Percentiles rank a stretch among this genome's conserved stretches.
Evolutionary conservation across 2,329 filamentous ascomycete species (phyloP).

Genomic region (Trichophyton rubrum): DNA sequence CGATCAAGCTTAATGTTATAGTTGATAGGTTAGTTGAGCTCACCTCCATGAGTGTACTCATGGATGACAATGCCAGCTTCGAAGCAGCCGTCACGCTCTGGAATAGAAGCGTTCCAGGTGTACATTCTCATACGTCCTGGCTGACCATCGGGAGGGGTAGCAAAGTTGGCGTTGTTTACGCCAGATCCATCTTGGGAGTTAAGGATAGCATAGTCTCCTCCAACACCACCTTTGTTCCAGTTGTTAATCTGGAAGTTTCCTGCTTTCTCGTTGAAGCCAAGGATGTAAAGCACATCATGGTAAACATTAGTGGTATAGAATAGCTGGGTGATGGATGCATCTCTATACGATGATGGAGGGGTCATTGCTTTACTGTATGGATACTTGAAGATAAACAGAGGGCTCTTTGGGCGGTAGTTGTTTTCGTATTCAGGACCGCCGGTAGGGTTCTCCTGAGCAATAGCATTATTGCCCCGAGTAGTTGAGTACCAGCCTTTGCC

Average conservation of each 20-base stretch:
- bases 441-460: constrained; percentile 10
- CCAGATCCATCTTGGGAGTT: constrained; percentile 13
- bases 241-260: constrained; percentile 12
- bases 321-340: constrained; percentile 11
- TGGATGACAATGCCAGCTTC: constrained; percentile 13
- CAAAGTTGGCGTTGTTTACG: constrained; percentile 12
- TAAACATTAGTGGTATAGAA: constrained; percentile 11
- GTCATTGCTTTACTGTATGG: constrained; percentile 8
- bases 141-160: constrained; percentile 12
- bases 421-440: constrained; percentile 7
- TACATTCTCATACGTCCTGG: constrained; percentile 13
- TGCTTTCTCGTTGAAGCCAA: constrained; percentile 12
- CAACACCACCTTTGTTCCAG: constrained; percentile 8
- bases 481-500: constrained; percentile 5
- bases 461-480: constrained; percentile 12
- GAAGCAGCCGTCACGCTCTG: constrained; percentile 10
- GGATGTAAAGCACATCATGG: constrained; percentile 9
- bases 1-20: background rate
- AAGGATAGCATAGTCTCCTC: constrained; percentile 10
- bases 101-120: constrained; percentile 8
- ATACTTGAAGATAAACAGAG: constrained; percentile 8
- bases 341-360: constrained; percentile 8
- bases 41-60: constrained; percentile 11
- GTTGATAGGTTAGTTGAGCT: background rate
- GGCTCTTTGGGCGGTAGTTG: constrained; percentile 11